Conservation (phyloP, 2,329 filamentous ascomycete species). For the Clarireedia sp. region DNA sequence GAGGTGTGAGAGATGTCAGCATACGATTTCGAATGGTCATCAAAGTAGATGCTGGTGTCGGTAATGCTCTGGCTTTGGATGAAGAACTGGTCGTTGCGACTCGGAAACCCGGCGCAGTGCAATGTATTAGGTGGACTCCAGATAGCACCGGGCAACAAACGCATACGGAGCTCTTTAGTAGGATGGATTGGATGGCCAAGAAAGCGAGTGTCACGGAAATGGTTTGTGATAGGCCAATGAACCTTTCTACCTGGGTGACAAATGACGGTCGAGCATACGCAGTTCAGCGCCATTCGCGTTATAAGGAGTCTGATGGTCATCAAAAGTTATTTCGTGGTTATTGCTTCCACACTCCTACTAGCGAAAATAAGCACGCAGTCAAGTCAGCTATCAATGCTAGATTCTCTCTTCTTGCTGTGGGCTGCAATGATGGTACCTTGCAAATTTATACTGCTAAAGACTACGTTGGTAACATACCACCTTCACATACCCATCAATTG, state of each 20-base stretch:
- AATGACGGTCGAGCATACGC: slow-evolving; percentile 83
- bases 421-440: slow-evolving; percentile 70
- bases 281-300: slow-evolving; percentile 61
- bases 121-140: slow-evolving; percentile 91
- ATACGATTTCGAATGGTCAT: slow-evolving; percentile 96
- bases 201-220: slow-evolving; percentile 72
- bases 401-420: slow-evolving; percentile 87
- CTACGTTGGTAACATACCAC: slow-evolving; percentile 84
- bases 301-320: slow-evolving; percentile 36
- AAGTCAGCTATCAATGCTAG: slow-evolving; percentile 84
- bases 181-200: slow-evolving; percentile 78
- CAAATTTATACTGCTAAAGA: slow-evolving; percentile 89
- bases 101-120: slow-evolving; percentile 82
- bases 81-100: slow-evolving; percentile 91
- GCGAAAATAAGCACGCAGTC: slow-evolving; percentile 51
- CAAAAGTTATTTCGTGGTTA: slow-evolving; percentile 75
- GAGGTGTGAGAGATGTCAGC: slow-evolving; percentile 76
- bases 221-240: slow-evolving; percentile 94
- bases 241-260: slow-evolving; percentile 86
- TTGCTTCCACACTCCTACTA: slow-evolving; percentile 73
- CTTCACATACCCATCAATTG: slow-evolving; percentile 69
- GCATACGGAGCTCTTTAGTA: slow-evolving; percentile 79
- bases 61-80: slow-evolving; percentile 78
- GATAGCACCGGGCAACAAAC: slow-evolving; percentile 78
- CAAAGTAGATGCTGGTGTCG: slow-evolving; percentile 92